Evolutionary conservation across 768 basidiomycete species (phyloP), one percentile per base, ranked within the genome.

Genomic region (Termitomyces sp.): DNA sequence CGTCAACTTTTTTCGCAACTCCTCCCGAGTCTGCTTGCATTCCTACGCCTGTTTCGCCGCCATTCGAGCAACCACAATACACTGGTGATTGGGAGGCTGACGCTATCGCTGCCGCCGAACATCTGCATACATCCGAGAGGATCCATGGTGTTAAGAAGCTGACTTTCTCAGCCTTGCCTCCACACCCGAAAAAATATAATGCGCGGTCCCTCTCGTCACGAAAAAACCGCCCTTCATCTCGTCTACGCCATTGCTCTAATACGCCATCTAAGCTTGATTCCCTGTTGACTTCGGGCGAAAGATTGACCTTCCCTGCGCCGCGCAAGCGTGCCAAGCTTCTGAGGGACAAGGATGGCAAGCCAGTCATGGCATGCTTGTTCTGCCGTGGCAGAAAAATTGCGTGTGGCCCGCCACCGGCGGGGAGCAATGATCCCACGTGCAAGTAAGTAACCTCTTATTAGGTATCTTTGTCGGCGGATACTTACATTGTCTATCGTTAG

Each of bases 371-470:
- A 0, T 81, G 79, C 55, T 64, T 78, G 3, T 80, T 81, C 61
- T 80, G 79, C 43, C 70, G 79, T 12, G 75, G 76, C 4, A 68
- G 80, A 12, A 81, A 82, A 67, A 81, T 81, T 42, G 80, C 79
- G 10, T 81, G 80, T 37, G 78, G 80, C 0, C 71, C 77, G 4
- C 75, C 77, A 2, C 60, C 67, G 5, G 63, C 68, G 0, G 72
- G 68, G 3, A 73, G 70, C 49, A 69, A 69, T 43, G 74, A 75
- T 52, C 70, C 67, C 34, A 73, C 76, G 0, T 81, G 79, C 79
- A 78, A 79, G 80, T 81, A 60, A 73, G 79, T 75, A 10, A 25
- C 46, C 30, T n/a, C 19, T 52, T 52, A 17, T 25, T 5, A 34
- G 32, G 35, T 46, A 3, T 42, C 34, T 39, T 58, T 34, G n/a